Conservation (phyloP, 106 monocot species). For the Allium cepa region DNA sequence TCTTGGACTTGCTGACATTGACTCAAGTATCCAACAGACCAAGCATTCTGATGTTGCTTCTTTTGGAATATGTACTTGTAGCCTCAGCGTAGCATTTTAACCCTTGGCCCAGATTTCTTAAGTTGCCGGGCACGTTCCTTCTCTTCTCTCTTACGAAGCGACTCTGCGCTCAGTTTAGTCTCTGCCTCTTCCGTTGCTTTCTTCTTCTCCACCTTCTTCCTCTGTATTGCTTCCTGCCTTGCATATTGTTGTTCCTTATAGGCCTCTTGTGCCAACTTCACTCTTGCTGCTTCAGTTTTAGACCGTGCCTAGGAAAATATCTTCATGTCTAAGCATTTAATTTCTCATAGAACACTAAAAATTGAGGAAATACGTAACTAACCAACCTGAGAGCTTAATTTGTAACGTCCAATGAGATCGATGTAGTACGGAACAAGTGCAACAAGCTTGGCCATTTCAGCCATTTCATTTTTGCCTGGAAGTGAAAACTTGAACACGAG, state of each 20-base stretch:
- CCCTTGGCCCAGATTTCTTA: constrained; percentile 75
- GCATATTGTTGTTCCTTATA: constrained; percentile 55
- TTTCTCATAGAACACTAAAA: too few relatives aligned
- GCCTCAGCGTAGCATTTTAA: constrained; percentile 54
- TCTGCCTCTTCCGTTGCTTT: constrained; percentile 65
- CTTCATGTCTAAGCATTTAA: too few relatives aligned
- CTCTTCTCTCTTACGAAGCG: constrained; percentile 76
- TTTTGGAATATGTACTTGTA: background rate
- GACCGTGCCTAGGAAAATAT: constrained; percentile 37
- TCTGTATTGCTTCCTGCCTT: constrained; percentile 74
- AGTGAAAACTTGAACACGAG: constrained; percentile 75
- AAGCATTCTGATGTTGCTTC: too few relatives aligned
- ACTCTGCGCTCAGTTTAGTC: constrained; percentile 70
- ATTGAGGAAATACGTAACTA: background rate
- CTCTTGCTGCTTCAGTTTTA: constrained; percentile 81
- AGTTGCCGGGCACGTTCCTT: constrained; percentile 68
- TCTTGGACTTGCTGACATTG: too few relatives aligned
- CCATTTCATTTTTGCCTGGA: constrained; percentile 59
- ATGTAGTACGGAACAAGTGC: constrained; percentile 90
- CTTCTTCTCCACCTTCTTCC: constrained; percentile 73
- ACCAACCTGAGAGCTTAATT: constrained; percentile 67
- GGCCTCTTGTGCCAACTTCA: constrained; percentile 71
- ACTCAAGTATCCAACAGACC: too few relatives aligned
- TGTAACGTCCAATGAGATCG: constrained; percentile 93
- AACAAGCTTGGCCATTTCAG: constrained; percentile 73